Evolutionary conservation across 345 rosid genomes (phyloP).

Genomic region (Bruguiera gymnorhiza): DNA sequence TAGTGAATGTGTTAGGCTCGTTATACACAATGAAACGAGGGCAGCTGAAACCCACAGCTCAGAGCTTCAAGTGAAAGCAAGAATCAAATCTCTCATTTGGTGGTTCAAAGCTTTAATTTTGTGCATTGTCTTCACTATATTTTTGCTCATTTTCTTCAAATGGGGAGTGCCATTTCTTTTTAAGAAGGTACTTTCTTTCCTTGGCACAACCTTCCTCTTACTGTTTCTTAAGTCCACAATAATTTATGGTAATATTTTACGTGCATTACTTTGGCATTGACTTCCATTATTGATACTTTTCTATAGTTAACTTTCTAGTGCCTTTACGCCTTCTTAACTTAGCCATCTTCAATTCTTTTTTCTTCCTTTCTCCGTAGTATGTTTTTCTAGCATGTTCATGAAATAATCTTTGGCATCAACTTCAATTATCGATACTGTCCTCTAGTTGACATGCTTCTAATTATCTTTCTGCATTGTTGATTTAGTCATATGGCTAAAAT

Average conservation of each 20-base stretch:
- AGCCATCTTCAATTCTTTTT: background rate
- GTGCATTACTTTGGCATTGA: background rate
- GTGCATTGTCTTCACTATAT: slow-evolving; percentile 23
- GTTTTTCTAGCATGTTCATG: background rate
- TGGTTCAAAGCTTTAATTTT: slow-evolving; percentile 57
- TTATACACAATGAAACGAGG: slow-evolving; percentile 43
- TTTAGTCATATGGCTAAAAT: no score
- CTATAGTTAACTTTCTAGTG: background rate
- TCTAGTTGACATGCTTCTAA: background rate
- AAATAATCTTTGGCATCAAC: background rate
- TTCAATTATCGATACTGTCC: background rate
- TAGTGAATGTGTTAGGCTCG: slow-evolving; percentile 70
- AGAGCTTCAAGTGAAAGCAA: slow-evolving; percentile 30
- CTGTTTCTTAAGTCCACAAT: background rate
- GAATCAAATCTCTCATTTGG: slow-evolving; percentile 38
- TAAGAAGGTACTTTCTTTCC: slow-evolving; percentile 44
- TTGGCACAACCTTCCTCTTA: background rate
- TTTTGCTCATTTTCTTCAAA: slow-evolving; percentile 48
- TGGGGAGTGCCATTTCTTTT: slow-evolving; percentile 87
- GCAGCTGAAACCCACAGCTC: slow-evolving; percentile 29
- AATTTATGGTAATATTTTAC: background rate
- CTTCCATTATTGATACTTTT: background rate
- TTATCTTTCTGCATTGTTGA: background rate
- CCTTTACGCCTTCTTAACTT: background rate
- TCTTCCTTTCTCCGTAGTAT: background rate